phyloP scores from a whole-genome alignment of 1,284 basidiomycete species.

The Ganoderma resinaceum region DNA sequence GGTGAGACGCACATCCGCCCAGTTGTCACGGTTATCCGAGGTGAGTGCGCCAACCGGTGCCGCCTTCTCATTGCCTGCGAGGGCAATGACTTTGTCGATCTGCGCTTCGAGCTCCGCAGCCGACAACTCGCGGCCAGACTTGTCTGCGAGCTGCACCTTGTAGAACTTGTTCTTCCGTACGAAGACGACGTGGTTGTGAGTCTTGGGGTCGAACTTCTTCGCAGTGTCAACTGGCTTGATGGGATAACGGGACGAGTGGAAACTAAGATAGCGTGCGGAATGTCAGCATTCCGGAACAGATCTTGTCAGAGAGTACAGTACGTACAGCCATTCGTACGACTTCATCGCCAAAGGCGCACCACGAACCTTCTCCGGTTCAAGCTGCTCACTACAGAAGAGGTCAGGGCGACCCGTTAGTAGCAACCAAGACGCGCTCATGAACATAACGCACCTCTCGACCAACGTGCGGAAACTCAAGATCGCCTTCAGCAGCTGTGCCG shows the following conservation, averaged over 20 bases:
- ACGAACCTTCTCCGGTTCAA: slow-evolving; percentile 92
- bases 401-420: background rate
- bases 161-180: slow-evolving; percentile 93
- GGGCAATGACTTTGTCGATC: slow-evolving; percentile 77
- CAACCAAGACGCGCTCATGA: no score
- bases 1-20: slow-evolving; percentile 75
- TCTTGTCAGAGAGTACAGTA: slow-evolving; percentile 40
- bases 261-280: slow-evolving; percentile 49
- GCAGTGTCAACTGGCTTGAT: slow-evolving; percentile 86
- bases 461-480: slow-evolving; percentile 85
- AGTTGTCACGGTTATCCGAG: slow-evolving; percentile 88
- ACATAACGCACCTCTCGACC: slow-evolving; percentile 73
- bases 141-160: slow-evolving; percentile 73
- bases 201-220: slow-evolving; percentile 77
- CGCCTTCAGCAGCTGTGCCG: slow-evolving; percentile 84
- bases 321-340: slow-evolving; percentile 93
- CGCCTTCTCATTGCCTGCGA: slow-evolving; percentile 66
- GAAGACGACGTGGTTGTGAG: slow-evolving; percentile 91
- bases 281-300: background rate
- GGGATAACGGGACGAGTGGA: slow-evolving; percentile 92
- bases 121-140: slow-evolving; percentile 71
- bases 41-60: slow-evolving; percentile 86
- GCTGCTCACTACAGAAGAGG: slow-evolving; percentile 60
- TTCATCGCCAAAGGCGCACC: slow-evolving; percentile 89
- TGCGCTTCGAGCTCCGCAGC: slow-evolving; percentile 86